Evolutionary conservation across 2,329 filamentous ascomycete genomes (phyloP), one percentile per base, ranked within the genome.

Genomic region (Ophiostoma pallidulum): DNA sequence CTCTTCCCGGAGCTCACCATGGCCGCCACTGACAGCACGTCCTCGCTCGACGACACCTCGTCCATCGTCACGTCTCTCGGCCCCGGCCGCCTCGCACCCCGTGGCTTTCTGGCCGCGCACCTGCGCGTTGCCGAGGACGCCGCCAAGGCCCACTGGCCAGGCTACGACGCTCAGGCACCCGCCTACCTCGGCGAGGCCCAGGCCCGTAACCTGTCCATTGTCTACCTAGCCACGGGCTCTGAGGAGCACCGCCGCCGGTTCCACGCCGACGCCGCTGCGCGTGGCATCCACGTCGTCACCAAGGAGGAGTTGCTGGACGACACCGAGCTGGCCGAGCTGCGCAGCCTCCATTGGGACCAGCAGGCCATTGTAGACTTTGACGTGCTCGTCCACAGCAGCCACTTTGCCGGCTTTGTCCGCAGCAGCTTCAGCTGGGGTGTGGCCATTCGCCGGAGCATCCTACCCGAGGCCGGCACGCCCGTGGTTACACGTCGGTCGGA

Each of bases 211-310:
- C 55, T 66, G 0, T 43, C 51, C 0, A 37, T 64, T 20, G 58
- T 69, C 7, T 70, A 69, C 51, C 61, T 63, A 13, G 64, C 65
- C 6, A 65, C 62, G 2, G 62, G 63, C 6, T 62, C 65, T 28
- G 46, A 53, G 5, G 50, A 54, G 5, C 61, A 65, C 22, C 54
- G 65, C 4, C 45, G 54, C 1, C 50, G 42, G 13, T 60, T 69
- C 35, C 51, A 52, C 2, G 24, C 43, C 1, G 59, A 63, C 45
- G 65, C 65, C 0, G 28, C 44, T 4, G 46, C 48, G 2, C 50
- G 59, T 4, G 59, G 54, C 20, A 58, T 66, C 6, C 56, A 59
- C 3, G 58, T 61, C 5, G 57, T 62, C 3, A 58, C 60, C 4
- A 68, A 69, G 43, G 48, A 59, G 19, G 60, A 66, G 14, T 53